phyloP scores from a whole-genome alignment of 148 eudicot genomes.

The Chenopodium formosanum region DNA sequence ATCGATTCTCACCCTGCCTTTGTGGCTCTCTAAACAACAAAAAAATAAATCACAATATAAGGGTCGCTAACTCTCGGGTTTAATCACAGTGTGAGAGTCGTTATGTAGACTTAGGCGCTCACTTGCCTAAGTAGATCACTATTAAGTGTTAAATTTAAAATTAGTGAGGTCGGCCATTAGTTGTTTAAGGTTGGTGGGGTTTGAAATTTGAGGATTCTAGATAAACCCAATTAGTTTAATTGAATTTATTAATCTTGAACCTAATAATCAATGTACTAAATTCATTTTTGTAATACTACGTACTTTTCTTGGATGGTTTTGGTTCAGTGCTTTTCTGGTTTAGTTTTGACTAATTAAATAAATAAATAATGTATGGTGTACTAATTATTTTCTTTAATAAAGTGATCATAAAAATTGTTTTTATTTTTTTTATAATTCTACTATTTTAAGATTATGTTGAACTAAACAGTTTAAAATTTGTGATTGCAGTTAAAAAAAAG shows the following conservation, averaged over 20 bases:
- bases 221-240: background rate
- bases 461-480: background rate
- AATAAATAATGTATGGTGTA: background rate
- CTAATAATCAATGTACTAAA: too few species aligned
- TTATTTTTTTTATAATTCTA: background rate
- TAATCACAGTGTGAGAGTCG: too few species aligned
- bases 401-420: background rate
- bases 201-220: constrained; percentile 8
- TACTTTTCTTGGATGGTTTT: background rate
- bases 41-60: too few species aligned
- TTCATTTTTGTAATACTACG: background rate
- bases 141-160: background rate
- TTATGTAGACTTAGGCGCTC: background rate
- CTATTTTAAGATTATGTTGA: background rate
- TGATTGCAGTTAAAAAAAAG: constrained; percentile 24
- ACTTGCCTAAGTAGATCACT: background rate
- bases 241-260: too few species aligned
- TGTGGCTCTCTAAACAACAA: too few species aligned
- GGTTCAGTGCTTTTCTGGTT: background rate
- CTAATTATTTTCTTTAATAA: background rate
- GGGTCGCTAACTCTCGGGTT: too few species aligned
- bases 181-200: constrained; percentile 9
- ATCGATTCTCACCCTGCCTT: too few species aligned
- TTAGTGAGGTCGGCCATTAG: background rate
- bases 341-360: background rate